Evolutionary conservation across 768 basidiomycete genomes (phyloP).

Genomic region (Rickenella mellea): DNA sequence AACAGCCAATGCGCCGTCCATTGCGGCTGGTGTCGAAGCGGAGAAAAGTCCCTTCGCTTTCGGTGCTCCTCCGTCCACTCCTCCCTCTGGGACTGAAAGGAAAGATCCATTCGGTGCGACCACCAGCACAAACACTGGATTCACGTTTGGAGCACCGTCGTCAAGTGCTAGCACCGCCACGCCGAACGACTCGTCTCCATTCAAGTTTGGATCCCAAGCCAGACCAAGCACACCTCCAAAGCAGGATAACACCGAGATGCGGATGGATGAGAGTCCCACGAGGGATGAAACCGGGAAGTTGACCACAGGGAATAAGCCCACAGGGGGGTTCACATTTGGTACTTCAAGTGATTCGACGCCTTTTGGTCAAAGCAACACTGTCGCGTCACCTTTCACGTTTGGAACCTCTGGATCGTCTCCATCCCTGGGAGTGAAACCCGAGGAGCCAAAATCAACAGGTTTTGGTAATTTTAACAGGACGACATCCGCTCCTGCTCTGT

Average conservation of each 20-base stretch:
- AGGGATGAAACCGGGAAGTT: constrained; percentile 45
- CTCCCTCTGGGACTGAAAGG: constrained; percentile 16
- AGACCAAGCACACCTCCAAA: constrained; percentile 61
- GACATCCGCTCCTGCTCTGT: constrained; percentile 24
- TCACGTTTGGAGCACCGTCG: constrained; percentile 8
- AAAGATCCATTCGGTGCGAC: constrained; percentile 31
- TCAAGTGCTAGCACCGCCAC: constrained; percentile 18
- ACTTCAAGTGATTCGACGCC: constrained; percentile 11
- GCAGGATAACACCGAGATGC: constrained; percentile 49
- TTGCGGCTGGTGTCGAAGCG: constrained; percentile 20
- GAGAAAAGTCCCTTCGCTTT: constrained; percentile 30
- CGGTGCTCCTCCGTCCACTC: constrained; percentile 18
- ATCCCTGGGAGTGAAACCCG: too few species aligned
- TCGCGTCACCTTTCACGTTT: constrained; percentile 20
- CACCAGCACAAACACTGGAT: background rate
- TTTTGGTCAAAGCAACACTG: constrained; percentile 21
- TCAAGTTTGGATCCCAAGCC: constrained; percentile 38
- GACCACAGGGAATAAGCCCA: constrained; percentile 14
- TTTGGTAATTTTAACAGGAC: constrained; percentile 18
- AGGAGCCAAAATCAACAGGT: too few species aligned
- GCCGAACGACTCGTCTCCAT: constrained; percentile 18
- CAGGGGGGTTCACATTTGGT: constrained; percentile 12
- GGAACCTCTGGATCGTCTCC: too few species aligned
- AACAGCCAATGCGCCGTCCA: too few species aligned
- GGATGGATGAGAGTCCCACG: constrained; percentile 77